Base-by-base conservation (phyloP, 2,329 filamentous ascomycete species). In the Xylaria sp. region DNA sequence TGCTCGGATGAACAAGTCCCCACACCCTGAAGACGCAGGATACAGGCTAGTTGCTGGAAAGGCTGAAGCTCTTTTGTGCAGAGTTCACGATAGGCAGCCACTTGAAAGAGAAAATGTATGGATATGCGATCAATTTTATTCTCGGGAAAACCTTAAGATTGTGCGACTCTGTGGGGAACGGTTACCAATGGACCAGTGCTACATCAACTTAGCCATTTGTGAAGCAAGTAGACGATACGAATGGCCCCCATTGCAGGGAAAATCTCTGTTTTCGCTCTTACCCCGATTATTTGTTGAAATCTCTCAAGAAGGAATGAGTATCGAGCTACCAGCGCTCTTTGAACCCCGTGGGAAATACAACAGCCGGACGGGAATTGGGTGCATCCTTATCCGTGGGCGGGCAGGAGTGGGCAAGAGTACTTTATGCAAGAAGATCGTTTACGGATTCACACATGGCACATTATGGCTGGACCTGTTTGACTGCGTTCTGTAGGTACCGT, bases 401-500 rank as follows among this genome's bases (percentile, higher is more conserved):
- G 60, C 60, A 1, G 60, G 60, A 25, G 44, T 56, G 2, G 60
- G 60, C 2, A 63, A 63, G 33, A 59, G 51, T 23, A 63, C 60
- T 11, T 19, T 63, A 15, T 63, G 60, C 47, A 63, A 63, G 33
- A 63, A 63, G 55, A 59, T 60, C 43, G 40, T 63, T 25, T 43
- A 56, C 37, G 51, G 60, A n/a, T 63, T 60, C 19, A 58, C 23
- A 15, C 21, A 55, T n/a, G 0, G 37, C n/a, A 27, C 15, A 2
- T 38, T 55, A 17, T 55, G 58, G 58, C 23, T 19, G 6, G 19
- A 31, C 4, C 13, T 40, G 3, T 55, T 60, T 11, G 19, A 31
- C 1, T 43, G 58, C 44, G 15, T 60, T 7, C 38, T 60, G 23
- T 60, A 52, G 58, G 23, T 60, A 21, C 58, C 44, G 8, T 29